Base-by-base conservation (phyloP, 768 basidiomycete genomes). In the Cyclocybe cylindracea region DNA sequence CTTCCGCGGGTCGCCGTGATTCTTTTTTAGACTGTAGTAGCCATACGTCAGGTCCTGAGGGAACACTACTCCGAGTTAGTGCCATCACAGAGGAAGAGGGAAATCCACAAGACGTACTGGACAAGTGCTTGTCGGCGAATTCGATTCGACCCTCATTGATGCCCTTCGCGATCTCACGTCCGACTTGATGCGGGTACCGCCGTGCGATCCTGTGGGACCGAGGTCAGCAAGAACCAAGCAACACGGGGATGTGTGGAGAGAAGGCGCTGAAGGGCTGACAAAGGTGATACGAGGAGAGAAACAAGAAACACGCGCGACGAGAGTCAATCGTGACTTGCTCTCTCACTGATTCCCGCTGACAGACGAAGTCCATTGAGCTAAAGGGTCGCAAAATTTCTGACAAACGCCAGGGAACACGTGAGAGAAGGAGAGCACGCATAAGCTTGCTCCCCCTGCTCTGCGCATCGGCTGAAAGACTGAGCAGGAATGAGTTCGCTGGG, bases 181-280 rank as follows among this genome's bases (percentile, higher is more conserved):
- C 78, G 35, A 78, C 77, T 62, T 79, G 77, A 55, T 79, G 77
- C 16, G 78, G 78, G 55, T 78, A 78, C 4, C 78, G 68, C 32
- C 73, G 56, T 4, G 58, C 58, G 46, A 63, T 63, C 62, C 61
- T 63, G 35, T 4, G 50, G 13, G 16, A 33, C 10, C 2, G 14
- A 39, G 29, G 11, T 37, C 10, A 37, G 36, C 3, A 19, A 34
- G 13, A 34, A n/a, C 16, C 35, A 24, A 51, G 16, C 10, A 31
- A 46, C 32, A 50, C 51, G 43, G n/a, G 19, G 24, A 24, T 24
- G 24, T 2, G 24, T 24, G 5, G 24, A 5, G 24, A 24, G 24
- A 24, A 24, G 24, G 24, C 24, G 24, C 5, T 24, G 24, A 5
- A 24, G 24, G 24, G 24, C 2, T 24, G 24, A 24, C 24, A 24